Conservation (phyloP, 2,329 filamentous ascomycete genomes). For the Aspergillus ruber region DNA sequence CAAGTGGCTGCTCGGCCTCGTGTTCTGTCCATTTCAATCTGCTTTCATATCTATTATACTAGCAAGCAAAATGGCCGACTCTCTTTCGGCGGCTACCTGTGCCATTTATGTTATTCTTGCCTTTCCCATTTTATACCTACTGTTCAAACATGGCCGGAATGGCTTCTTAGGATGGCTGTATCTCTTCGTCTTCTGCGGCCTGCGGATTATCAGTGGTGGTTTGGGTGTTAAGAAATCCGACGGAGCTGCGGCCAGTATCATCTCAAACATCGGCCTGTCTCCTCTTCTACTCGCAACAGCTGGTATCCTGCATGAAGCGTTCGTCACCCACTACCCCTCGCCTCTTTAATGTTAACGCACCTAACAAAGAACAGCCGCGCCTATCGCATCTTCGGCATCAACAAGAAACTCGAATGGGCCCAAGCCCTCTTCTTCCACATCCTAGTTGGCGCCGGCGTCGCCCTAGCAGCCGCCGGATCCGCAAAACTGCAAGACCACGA, state of each 20-base stretch:
- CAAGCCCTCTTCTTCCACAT: conserved; percentile 9
- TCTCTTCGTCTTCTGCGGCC: conserved; percentile 31
- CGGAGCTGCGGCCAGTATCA: conserved; percentile 24
- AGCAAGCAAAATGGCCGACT: background rate
- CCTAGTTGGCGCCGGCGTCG: conserved; percentile 10
- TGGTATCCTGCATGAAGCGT: conserved; percentile 32
- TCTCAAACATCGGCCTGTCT: conserved; percentile 35
- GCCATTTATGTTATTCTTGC: conserved; percentile 32
- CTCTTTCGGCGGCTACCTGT: background rate
- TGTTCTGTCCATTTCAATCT: no score
- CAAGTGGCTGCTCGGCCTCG: no score
- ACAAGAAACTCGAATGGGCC: conserved; percentile 2
- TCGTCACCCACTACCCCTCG: no score
- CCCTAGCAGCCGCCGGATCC: conserved; percentile 8
- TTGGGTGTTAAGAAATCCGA: conserved; percentile 4
- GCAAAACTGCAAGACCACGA: conserved; percentile 7
- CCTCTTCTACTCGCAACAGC: conserved; percentile 25
- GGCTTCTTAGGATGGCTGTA: conserved; percentile 37
- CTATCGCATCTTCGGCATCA: conserved; percentile 10
- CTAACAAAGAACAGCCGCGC: conserved; percentile 13
- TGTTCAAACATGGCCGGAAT: conserved; percentile 27
- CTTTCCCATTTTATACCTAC: conserved; percentile 24
- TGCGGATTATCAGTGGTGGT: conserved; percentile 30
- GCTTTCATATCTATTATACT: background rate
- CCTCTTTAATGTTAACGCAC: no score